Percentiles rank a stretch among this genome's conserved stretches.
phyloP scores from a whole-genome alignment of 257 asterid genomes.

The Lycium barbarum region DNA sequence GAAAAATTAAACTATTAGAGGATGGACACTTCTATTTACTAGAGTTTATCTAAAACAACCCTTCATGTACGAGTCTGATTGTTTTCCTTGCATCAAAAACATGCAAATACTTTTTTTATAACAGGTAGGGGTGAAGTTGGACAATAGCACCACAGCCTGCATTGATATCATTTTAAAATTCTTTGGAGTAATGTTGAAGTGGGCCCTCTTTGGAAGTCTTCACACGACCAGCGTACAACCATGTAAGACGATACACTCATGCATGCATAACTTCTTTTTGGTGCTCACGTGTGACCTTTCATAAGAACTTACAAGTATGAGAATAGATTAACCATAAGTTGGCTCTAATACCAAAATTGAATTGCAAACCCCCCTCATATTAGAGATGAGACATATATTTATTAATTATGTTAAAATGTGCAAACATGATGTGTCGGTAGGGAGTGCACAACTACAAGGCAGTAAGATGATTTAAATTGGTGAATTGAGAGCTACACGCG shows the following conservation, averaged over 20 bases:
- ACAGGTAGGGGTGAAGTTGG: background rate
- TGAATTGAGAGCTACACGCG: background rate
- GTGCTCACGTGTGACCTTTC: background rate
- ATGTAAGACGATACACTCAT: background rate
- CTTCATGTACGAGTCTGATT: background rate
- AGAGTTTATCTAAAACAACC: background rate
- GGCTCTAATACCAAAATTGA: background rate
- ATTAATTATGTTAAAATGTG: background rate
- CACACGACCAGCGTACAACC: background rate
- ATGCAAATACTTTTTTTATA: background rate
- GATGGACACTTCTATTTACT: background rate
- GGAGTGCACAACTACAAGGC: background rate
- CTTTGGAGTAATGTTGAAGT: background rate
- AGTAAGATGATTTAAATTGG: slow-evolving; percentile 10
- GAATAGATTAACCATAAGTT: background rate
- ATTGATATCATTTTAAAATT: background rate
- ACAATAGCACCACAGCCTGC: background rate
- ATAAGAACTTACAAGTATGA: background rate
- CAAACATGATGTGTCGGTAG: background rate
- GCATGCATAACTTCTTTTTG: background rate
- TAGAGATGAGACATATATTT: background rate
- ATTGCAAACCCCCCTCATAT: background rate
- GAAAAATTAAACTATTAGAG: background rate
- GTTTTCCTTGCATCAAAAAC: background rate
- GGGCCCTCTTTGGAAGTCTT: background rate